Evolutionary conservation across 2,329 filamentous ascomycete genomes (phyloP).

Genomic region (Fusarium staphyleae): DNA sequence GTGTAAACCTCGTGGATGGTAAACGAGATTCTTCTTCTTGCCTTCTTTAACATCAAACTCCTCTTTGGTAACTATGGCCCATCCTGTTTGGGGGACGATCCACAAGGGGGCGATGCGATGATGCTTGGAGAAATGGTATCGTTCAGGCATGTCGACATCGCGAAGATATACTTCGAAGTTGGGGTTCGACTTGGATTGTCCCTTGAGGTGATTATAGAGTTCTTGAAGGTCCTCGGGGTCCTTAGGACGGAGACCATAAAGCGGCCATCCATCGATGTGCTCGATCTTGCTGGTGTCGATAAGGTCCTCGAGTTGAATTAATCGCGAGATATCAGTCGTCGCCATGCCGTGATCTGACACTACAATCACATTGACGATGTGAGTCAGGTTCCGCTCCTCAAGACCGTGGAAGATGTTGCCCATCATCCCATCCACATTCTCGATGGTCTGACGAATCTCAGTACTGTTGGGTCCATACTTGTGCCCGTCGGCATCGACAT

Average conservation of each 20-base stretch:
- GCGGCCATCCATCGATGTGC: constrained; percentile 92
- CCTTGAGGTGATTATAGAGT: constrained; percentile 69
- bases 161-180: constrained; percentile 87
- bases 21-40: constrained; percentile 68
- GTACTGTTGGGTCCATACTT: constrained; percentile 93
- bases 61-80: constrained; percentile 83
- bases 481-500: constrained; percentile 89
- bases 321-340: constrained; percentile 79
- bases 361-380: constrained; percentile 92
- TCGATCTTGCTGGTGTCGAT: constrained; percentile 79
- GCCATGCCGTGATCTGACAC: constrained; percentile 99
- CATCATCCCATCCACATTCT: constrained; percentile 82
- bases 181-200: constrained; percentile 66
- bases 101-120: constrained; percentile 91
- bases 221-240: constrained; percentile 68
- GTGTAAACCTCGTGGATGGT: constrained; percentile 84
- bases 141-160: constrained; percentile 86
- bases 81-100: constrained; percentile 91
- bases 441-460: constrained; percentile 81
- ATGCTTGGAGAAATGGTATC: constrained; percentile 91
- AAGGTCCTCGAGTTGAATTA: constrained; percentile 90
- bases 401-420: constrained; percentile 77
- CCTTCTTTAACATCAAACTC: constrained; percentile 78
- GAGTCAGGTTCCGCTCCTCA: constrained; percentile 80
- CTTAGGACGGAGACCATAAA: constrained; percentile 87